These are phyloP conservation scores for Xylaria sp. DNA, from an alignment of 2,329 filamentous ascomycete genomes.

Conservation along the genomic window DNA sequence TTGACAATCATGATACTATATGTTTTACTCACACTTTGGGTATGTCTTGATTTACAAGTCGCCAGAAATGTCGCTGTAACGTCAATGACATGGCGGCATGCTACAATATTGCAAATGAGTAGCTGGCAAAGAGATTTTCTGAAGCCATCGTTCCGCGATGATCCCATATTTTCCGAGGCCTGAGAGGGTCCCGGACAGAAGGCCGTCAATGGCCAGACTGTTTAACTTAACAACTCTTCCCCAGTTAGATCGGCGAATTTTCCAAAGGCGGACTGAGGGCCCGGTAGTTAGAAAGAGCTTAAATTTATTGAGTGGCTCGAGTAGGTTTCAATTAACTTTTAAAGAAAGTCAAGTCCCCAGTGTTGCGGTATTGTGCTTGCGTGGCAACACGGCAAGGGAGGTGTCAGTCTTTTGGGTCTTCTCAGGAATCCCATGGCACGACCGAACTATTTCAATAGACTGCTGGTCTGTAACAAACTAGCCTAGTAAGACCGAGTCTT, in stretches of 20 bases:
- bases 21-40: too few species aligned
- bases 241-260: background rate
- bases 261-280: background rate
- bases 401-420: background rate
- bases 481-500: background rate
- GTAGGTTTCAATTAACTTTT: background rate
- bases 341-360: too few species aligned
- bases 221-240: background rate
- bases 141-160: too few species aligned
- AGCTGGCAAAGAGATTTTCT: background rate
- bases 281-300: background rate
- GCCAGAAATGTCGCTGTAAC: too few species aligned
- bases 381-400: background rate
- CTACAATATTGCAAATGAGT: too few species aligned
- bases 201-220: background rate
- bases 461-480: background rate
- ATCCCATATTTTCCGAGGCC: background rate
- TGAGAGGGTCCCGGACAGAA: background rate
- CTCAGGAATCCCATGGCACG: background rate
- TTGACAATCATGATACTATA: too few species aligned
- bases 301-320: background rate
- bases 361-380: background rate
- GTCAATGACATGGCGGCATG: too few species aligned
- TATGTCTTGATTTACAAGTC: too few species aligned
- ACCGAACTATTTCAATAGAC: background rate